Base-by-base conservation (phyloP, 768 basidiomycete species). In the Amanita pseudoporphyria region DNA sequence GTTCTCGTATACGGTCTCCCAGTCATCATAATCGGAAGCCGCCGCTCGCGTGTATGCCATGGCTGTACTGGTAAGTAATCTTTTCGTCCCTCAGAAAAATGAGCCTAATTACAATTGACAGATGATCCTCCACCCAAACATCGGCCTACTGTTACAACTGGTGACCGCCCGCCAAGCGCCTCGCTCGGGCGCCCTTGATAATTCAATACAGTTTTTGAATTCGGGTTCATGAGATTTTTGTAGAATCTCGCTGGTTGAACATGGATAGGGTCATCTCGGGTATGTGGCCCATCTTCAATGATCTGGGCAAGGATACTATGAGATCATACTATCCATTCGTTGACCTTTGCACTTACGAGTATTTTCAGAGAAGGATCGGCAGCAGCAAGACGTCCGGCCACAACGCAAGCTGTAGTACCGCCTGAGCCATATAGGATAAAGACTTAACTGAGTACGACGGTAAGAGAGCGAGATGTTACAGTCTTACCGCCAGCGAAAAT, bases 21-120 rank as follows among this genome's bases (percentile, higher is more conserved):
- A 84, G 44, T 77, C 77, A 53, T 85, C 78, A 41, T 77, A 82
- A 57, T 85, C 83, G 0, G 80, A 82, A 1, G 78, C 74, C 6
- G 76, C 62, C 13, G 79, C 73, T 21, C 82, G 73, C 0, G 71
- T 75, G 53, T 82, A 84, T 68, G 77, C 69, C 58, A 70, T 69
- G 52, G 73, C 73, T 75, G n/a, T n/a, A n/a, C n/a, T n/a, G n/a
- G 39, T 3, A 39, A 22, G 6, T 21, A 42, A 18, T 16, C 53
- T n/a, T 38, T 21, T n/a, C 19, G 5, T 32, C 32, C 24, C 33
- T 28, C 18, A 35, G 16, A 48, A 22, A 21, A 10, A 38, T 3
- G 47, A 7, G 30, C 30, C 24, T 1, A 22, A 46, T 1, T 26
- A 14, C 12, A 22, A 54, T 83, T 84, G 14, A 84, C 71, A 47